Evolutionary conservation across 805 yeast species (phyloP), one percentile per base, ranked within the genome.

Genomic region (Schwanniomyces vanrijiae): DNA sequence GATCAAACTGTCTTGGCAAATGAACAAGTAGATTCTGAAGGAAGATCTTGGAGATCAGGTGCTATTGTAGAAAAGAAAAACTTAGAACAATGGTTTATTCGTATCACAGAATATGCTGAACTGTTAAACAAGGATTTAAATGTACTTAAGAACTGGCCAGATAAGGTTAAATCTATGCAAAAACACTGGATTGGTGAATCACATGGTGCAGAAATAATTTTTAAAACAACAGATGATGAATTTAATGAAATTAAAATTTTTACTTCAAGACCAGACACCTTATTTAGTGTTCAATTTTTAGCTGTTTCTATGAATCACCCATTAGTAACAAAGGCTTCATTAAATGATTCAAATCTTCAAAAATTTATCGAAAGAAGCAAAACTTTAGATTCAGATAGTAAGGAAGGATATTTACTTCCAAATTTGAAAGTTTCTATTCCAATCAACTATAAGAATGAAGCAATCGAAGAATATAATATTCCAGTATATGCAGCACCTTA

Each of bases 41-140:
- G 99, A 0, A 75, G 83, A 46, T 90, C 97, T 0, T 94, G 99
- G 99, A 80, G 99, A 64, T 90, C 97, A 2, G 99, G 99, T 4
- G 99, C 98, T 0, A 49, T 84, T 13, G 99, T 92, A 0, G 97
- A 94, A 64, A 90, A 89, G 65, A 77, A 75, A 50, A 68, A 81
- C 44, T 71, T 94, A 40, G 88, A 84, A 51, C 99, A 94, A 64
- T 94, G 99, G 99, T 94, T 92, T 57, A 74, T 94, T 53, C 89
- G 89, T 9, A 92, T 94, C 47, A 90, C 99, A 1, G 76, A 84
- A 49, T 90, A 80, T 66, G 96, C 96, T 1, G 69, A 77, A 2
- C 83, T 75, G 2, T 71, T 94, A 45, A 77, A 80, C 47, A 63
- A 71, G 9, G 98, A 94, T 64, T 65, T 94, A 48, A 71, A 74